Conservation (phyloP, 2,329 filamentous ascomycete species). For the Penicillium sp. region DNA sequence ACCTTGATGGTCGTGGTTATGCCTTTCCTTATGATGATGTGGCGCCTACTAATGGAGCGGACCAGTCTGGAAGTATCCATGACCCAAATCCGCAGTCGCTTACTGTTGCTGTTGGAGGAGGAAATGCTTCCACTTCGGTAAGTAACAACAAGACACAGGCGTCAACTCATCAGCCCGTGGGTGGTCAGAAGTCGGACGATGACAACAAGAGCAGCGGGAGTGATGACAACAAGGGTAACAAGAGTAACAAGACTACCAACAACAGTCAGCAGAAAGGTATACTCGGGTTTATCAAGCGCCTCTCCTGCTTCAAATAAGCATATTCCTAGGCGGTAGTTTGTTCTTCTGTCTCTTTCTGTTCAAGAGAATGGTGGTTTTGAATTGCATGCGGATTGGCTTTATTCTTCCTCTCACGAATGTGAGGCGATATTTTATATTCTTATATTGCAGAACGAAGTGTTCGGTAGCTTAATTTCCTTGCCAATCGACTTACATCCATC, state of each 20-base stretch:
- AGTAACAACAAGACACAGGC: background rate
- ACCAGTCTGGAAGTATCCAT: constrained; percentile 62
- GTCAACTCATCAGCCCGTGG: background rate
- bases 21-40: constrained; percentile 72
- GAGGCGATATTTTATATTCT: no score
- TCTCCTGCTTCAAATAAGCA: constrained; percentile 10
- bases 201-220: background rate
- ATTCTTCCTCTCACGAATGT: background rate
- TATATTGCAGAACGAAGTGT: background rate
- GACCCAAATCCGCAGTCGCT: constrained; percentile 54
- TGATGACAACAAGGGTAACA: background rate
- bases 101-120: constrained; percentile 55
- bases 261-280: constrained; percentile 3
- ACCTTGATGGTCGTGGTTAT: constrained; percentile 60
- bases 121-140: constrained; percentile 16
- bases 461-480: no score
- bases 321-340: background rate
- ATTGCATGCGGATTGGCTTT: background rate
- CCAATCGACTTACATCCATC: background rate
- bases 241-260: background rate
- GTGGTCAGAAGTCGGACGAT: background rate
- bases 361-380: background rate
- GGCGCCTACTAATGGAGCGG: constrained; percentile 48
- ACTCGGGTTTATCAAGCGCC: constrained; percentile 1
- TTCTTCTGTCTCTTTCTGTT: background rate